Base-by-base conservation (phyloP, 2,329 filamentous ascomycete genomes). In the Malbranchea zuffiana region DNA sequence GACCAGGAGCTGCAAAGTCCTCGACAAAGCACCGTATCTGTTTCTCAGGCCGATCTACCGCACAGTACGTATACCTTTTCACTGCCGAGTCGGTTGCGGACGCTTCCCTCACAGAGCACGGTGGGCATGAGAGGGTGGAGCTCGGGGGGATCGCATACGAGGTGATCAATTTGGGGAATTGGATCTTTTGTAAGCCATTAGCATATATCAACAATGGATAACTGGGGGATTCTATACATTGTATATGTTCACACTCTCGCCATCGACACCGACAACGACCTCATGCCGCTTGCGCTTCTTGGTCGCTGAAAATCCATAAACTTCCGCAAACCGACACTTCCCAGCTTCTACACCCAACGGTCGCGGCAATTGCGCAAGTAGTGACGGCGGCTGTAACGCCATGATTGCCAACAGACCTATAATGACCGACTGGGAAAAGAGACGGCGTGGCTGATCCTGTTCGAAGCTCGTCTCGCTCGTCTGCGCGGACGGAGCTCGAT, bases 201-300 rank as follows among this genome's bases (percentile, higher is more conserved):
- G 23, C 12, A 20, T 29, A 28, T 26, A 17, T 11, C n/a, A 6
- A 30, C 29, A 23, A 2, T 3, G 8, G 16, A 20, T 13, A 6
- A 19, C 33, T 21, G 18, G n/a, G n/a, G 3, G 28, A 15, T 20
- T 17, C 19, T 56, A 32, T 61, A 78, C 74, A 56, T 75, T 74
- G 57, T 78, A 78, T 23, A 79, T 68, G 44, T 71, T 75, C 33
- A 79, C 59, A 19, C 70, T 69, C 51, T 78, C 72, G 25, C 74
- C 73, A 51, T 78, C 73, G 10, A 77, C 61, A 1, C 66, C 72
- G 13, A 74, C 66, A 20, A 65, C 72, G 35, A 78, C 62, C 50
- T 79, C 75, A 48, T 74, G 69, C 52, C 75, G 63, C 59, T 78
- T 77, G 52, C 72, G 67, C 57, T 74, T 77, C 56, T 67, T 72